Evolutionary conservation across 2,329 filamentous ascomycete species (phyloP).

Genomic region (Blastomyces parvus): DNA sequence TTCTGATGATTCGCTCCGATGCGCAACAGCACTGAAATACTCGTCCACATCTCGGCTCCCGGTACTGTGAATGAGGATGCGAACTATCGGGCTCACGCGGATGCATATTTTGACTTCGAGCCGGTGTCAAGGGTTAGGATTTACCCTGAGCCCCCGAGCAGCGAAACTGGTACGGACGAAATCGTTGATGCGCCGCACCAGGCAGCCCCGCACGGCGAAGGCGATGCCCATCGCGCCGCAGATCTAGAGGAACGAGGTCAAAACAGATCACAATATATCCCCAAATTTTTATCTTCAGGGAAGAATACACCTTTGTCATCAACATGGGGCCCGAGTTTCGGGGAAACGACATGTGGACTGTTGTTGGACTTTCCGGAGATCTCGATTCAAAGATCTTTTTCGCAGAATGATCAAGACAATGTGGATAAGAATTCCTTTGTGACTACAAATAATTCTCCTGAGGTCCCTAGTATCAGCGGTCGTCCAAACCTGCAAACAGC

Average conservation of each 20-base stretch:
- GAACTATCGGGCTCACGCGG: slow-evolving; percentile 31
- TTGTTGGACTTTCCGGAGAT: neutral
- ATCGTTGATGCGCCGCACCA: neutral
- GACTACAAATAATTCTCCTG: neutral
- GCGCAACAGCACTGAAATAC: slow-evolving; percentile 27
- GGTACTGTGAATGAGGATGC: slow-evolving; percentile 30
- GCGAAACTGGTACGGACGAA: neutral
- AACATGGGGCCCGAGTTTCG: slow-evolving; percentile 5
- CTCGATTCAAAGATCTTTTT: neutral
- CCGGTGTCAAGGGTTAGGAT: slow-evolving; percentile 22
- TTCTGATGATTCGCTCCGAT: neutral
- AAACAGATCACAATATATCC: neutral
- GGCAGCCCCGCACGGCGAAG: neutral
- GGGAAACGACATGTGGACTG: neutral
- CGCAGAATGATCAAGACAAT: neutral
- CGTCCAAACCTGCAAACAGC: neutral
- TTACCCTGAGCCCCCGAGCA: slow-evolving; percentile 8
- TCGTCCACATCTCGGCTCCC: slow-evolving; percentile 35
- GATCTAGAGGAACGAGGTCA: neutral
- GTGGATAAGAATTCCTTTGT: neutral
- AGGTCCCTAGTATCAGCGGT: neutral
- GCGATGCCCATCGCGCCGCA: neutral
- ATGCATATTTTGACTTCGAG: slow-evolving; percentile 29
- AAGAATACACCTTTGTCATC: slow-evolving; percentile 2
- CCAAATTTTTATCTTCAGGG: neutral